Evolutionary conservation across 345 rosid species (phyloP), one percentile per base, ranked within the genome.

Genomic region (Eucalyptus rudis): DNA sequence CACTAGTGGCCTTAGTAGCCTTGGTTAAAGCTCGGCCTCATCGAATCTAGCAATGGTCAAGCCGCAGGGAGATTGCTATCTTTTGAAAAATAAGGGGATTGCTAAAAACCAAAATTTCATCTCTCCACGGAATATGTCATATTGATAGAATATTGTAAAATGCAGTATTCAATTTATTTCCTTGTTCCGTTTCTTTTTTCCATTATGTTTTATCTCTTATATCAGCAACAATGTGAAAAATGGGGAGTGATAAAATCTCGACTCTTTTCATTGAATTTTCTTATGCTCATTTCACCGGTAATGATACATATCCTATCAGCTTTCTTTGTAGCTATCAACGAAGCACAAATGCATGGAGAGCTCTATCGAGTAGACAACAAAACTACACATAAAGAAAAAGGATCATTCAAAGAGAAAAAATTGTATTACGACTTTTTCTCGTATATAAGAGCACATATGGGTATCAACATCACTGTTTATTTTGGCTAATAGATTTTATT

Each of bases 11-110:
- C 20, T n/a, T 16, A 0, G 20, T 5, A 66, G 6, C 10, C 40
- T n/a, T 0, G 3, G 11, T 31, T 16, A 2, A 66, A 3, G 6
- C 40, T n/a, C 2, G 6, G 3, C 20, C 40, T 56, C 62, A 56
- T 20, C 62, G 5, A 22, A 24, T 56, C 12, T 56, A 20, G 29
- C 0, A 0, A 56, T 22, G 62, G 62, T 56, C 29, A 56, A 56
- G 62, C 27, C 56, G 0, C 0, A 0, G 7, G 14, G 4, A 11
- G 31, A 12, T 59, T 27, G 68, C 68, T 59, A 59, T 59, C 31
- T 59, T 59, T 59, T 59, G 31, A 27, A 27, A 27, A 27, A 12
- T 11, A 27, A 59, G 16, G 16, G 68, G 68, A 59, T 59, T 59
- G 16, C 7, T 59, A 59, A 0, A 3, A 3, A 13, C 29, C 13